Evolutionary conservation across 2,329 filamentous ascomycete species (phyloP), one percentile per base, ranked within the genome.

Genomic region (Penicillium paneum): DNA sequence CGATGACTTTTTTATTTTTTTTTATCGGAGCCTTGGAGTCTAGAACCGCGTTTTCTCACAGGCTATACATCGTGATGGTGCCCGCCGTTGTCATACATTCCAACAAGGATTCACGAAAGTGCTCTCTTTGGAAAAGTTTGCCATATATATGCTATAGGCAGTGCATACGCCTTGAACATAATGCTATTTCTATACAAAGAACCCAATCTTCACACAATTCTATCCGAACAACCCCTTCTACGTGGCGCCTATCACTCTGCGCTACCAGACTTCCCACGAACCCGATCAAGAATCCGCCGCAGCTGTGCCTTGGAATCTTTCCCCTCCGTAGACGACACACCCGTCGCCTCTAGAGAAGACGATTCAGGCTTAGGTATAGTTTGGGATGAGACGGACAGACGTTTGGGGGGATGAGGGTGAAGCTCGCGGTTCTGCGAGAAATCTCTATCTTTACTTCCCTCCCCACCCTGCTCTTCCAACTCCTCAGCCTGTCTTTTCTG

Each of bases 241-340:
- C 35, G 19, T 12, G n/a, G 13, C n/a, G n/a, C 12, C 19, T n/a
- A 39, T 47, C 48, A 36, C 10, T 45, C 44, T 46, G 32, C 45
- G 35, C 15, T 7, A 40, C 26, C 38, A 34, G 31, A n/a, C 21
- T 49, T 53, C 52, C 21, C 61, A 40, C 61, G 61, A 6, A 60
- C 59, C 31, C 63, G 63, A 45, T 35, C 57, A 42, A 69, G 54
- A 17, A 69, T 57, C 24, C 52, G 58, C 12, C 58, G 60, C 41
- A 70, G 45, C 17, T 62, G 63, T 24, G 60, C 49, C 28, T 49
- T 51, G 15, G 65, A 58, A 38, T 59, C 64, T 10, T n/a, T 41
- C 19, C 47, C 34, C 3, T 58, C 60, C 4, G 56, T 34, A 31
- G 49, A 34, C 6, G 59, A 42, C 24, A 54, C 54, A 3, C 61